These are phyloP conservation scores for Taxillus chinensis DNA, from an alignment of 164 flowering plant genomes.

Conservation along the genomic window DNA sequence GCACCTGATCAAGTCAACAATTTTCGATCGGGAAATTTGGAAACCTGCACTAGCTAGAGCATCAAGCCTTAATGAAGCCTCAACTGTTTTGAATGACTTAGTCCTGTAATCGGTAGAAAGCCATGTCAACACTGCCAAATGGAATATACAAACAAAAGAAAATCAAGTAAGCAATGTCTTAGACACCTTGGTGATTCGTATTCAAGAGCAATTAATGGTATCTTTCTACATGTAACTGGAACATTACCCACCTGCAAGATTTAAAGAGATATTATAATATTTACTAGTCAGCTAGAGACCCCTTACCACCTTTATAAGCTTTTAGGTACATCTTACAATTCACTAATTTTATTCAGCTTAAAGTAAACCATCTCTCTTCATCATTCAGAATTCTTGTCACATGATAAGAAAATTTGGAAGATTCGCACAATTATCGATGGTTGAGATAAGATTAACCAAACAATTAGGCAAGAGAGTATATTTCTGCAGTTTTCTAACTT, in stretches of 20 bases:
- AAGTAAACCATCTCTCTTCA: no score
- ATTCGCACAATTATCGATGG: no score
- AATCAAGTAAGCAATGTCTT: constrained; percentile 2
- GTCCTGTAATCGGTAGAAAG: constrained; percentile 40
- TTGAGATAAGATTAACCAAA: no score
- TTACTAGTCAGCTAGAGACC: no score
- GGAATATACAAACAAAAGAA: background rate
- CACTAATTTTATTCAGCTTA: no score
- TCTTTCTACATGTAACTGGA: constrained; percentile 62
- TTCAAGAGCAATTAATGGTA: constrained; percentile 74
- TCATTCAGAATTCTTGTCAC: no score
- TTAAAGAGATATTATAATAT: no score
- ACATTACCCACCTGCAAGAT: constrained; percentile 72
- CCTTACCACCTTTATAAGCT: no score
- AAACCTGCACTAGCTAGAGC: constrained; percentile 94
- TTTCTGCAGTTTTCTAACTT: no score
- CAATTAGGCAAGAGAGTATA: no score
- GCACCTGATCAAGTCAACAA: constrained; percentile 77
- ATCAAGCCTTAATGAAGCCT: constrained; percentile 78
- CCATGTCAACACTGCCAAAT: background rate
- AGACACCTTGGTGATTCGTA: constrained; percentile 81
- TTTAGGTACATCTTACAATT: no score
- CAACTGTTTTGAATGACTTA: constrained; percentile 54
- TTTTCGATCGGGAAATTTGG: constrained; percentile 80
- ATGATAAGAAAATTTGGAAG: no score